These are phyloP conservation scores for Talaromyces funiculosus DNA, from an alignment of 2,329 filamentous ascomycete genomes.

Conservation along the genomic window DNA sequence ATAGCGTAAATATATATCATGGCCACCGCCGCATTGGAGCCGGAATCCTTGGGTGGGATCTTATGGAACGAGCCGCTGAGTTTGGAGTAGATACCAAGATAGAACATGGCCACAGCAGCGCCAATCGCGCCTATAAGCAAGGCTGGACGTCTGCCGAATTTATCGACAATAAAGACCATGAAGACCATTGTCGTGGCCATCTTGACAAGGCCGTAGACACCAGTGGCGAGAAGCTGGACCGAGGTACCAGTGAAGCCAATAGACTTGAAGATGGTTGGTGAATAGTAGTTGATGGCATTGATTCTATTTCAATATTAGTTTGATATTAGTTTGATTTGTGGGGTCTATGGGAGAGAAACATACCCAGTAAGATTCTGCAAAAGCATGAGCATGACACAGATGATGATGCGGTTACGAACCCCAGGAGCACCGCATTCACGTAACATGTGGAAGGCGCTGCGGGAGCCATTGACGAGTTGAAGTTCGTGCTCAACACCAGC, in stretches of 20 bases:
- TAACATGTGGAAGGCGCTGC: background rate
- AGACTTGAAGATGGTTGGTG: slow-evolving; percentile 54
- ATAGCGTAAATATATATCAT: slow-evolving; percentile 21
- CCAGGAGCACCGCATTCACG: background rate
- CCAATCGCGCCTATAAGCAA: slow-evolving; percentile 36
- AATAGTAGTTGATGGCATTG: slow-evolving; percentile 57
- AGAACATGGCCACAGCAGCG: slow-evolving; percentile 24
- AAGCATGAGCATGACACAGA: slow-evolving; percentile 3
- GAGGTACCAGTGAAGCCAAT: slow-evolving; percentile 30
- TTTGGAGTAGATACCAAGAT: slow-evolving; percentile 23
- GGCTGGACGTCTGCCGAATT: slow-evolving; percentile 42
- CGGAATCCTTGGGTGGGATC: slow-evolving; percentile 11
- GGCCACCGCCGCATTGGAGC: slow-evolving; percentile 21
- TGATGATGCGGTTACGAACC: background rate
- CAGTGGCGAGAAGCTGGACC: slow-evolving; percentile 47
- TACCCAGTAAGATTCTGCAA: slow-evolving; percentile 4
- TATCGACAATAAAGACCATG: slow-evolving; percentile 35
- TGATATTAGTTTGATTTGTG: background rate
- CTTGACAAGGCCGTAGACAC: slow-evolving; percentile 47
- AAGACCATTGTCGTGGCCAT: slow-evolving; percentile 45
- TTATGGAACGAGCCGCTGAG: slow-evolving; percentile 8
- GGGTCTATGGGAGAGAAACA: background rate
- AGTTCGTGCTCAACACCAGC: background rate
- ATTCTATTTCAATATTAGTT: slow-evolving; percentile 41
- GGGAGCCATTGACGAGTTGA: background rate